phyloP scores from a whole-genome alignment of 1,284 basidiomycete species.

The Phellopilus nigrolimitatus region DNA sequence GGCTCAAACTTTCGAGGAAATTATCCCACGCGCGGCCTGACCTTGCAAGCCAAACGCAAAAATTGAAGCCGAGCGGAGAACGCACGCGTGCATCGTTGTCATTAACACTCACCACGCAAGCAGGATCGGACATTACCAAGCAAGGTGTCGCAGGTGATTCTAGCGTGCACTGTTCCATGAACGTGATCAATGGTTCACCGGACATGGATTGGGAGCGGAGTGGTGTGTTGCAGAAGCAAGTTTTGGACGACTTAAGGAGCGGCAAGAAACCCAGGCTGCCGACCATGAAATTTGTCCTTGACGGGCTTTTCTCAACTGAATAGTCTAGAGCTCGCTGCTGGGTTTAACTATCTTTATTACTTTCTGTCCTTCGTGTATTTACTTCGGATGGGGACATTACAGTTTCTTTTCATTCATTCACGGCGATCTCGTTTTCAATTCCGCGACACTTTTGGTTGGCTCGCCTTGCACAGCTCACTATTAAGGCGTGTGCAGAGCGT shows the following conservation, averaged over 20 bases:
- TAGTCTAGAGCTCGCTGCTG: not conserved
- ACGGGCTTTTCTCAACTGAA: not conserved
- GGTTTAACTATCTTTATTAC: not conserved
- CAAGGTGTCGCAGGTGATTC: not conserved
- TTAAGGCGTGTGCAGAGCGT: too few species aligned
- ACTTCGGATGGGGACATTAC: not conserved
- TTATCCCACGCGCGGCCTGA: slow-evolving; percentile 18
- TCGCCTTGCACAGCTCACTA: too few species aligned
- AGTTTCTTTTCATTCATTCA: not conserved
- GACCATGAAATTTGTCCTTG: slow-evolving; percentile 5
- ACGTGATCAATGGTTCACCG: not conserved
- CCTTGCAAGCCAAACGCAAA: slow-evolving; percentile 2
- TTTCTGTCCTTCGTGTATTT: not conserved
- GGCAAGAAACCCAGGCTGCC: slow-evolving; percentile 16
- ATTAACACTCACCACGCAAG: not conserved
- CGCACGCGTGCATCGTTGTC: not conserved
- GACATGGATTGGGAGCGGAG: slow-evolving; percentile 11
- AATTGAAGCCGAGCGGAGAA: not conserved
- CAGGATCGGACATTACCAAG: not conserved
- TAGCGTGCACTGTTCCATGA: not conserved
- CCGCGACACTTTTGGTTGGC: too few species aligned
- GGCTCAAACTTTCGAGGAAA: not conserved
- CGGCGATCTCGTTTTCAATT: not conserved
- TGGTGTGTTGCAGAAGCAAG: slow-evolving; percentile 8
- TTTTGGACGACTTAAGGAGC: slow-evolving; percentile 8